Percentiles rank a stretch among this genome's conserved stretches.
Evolutionary conservation across 148 eudicot genomes (phyloP).

Genomic region (Amaranthus palmeri): DNA sequence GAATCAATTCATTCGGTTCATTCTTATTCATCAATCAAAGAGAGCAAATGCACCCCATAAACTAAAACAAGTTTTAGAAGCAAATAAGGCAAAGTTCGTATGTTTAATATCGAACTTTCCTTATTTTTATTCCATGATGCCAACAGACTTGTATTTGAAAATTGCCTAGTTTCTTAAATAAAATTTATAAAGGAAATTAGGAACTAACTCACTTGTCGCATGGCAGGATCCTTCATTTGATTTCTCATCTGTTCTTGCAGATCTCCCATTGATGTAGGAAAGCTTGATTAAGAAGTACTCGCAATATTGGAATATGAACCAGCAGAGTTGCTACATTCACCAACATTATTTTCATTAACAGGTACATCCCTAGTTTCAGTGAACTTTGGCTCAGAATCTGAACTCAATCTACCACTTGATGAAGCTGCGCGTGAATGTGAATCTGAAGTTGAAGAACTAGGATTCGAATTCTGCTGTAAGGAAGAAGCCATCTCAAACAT

Average conservation of each 20-base stretch:
- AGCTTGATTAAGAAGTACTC: conserved; percentile 46
- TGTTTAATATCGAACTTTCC: neutral
- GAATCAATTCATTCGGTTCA: too few species aligned
- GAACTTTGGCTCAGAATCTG: conserved; percentile 31
- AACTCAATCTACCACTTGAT: conserved; percentile 33
- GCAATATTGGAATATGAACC: conserved; percentile 36
- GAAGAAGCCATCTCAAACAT: conserved; percentile 84
- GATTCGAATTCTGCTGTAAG: conserved; percentile 47
- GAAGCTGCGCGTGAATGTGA: conserved; percentile 10
- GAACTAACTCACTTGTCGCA: conserved; percentile 62
- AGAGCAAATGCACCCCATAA: too few species aligned
- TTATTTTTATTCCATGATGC: too few species aligned
- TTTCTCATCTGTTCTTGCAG: conserved; percentile 90
- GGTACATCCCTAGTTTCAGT: conserved; percentile 27
- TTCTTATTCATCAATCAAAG: too few species aligned
- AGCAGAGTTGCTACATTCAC: conserved; percentile 45
- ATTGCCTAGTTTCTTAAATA: neutral
- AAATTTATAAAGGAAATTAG: neutral
- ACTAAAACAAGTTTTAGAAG: too few species aligned
- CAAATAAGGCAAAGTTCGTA: too few species aligned
- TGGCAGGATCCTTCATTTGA: conserved; percentile 96
- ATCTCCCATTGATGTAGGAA: conserved; percentile 55
- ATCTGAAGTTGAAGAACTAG: conserved; percentile 24
- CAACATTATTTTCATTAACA: conserved; percentile 29
- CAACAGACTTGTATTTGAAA: neutral